Percentiles rank a stretch among this genome's conserved stretches.
Evolutionary conservation across 495 filamentous ascomycete genomes (phyloP).

Genomic region (Aspergillus biplanus): DNA sequence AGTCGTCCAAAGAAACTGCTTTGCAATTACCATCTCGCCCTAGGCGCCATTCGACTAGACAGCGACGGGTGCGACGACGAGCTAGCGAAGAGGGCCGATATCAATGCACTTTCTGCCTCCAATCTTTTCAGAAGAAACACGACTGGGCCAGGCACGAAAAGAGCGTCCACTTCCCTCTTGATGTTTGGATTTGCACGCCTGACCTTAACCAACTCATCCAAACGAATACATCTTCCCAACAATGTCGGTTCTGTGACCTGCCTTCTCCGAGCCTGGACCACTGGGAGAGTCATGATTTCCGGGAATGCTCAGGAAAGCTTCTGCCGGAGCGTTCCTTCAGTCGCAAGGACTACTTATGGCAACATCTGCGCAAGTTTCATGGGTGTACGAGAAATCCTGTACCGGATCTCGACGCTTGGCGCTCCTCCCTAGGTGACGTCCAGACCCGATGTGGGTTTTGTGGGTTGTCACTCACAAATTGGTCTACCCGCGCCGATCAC

Average conservation of each 20-base stretch:
- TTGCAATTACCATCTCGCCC: constrained; percentile 12
- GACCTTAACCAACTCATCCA: constrained; percentile 8
- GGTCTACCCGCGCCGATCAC: constrained; percentile 66
- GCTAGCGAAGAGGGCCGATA: constrained; percentile 49
- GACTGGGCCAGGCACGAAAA: constrained; percentile 88
- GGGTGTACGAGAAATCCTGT: constrained; percentile 59
- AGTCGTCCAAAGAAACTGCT: constrained; percentile 38
- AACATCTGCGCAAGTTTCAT: constrained; percentile 81
- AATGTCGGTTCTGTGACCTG: constrained; percentile 70
- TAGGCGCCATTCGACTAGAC: constrained; percentile 18
- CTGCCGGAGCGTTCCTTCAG: constrained; percentile 73
- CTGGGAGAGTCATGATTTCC: constrained; percentile 71
- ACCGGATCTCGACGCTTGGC: constrained; percentile 72
- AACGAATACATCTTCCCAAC: constrained; percentile 14
- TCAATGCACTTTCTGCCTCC: constrained; percentile 84
- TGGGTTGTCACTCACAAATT: constrained; percentile 59
- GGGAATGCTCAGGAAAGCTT: constrained; percentile 67
- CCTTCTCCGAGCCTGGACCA: constrained; percentile 62
- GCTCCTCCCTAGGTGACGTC: constrained; percentile 58
- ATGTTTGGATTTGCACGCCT: constrained; percentile 71
- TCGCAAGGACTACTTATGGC: constrained; percentile 81
- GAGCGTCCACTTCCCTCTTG: constrained; percentile 74
- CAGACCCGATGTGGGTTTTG: constrained; percentile 76
- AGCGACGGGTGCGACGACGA: constrained; percentile 44
- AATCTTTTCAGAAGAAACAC: constrained; percentile 80